phyloP scores from a whole-genome alignment of 176 grass and related monocot species.

The Zoysia pacifica region DNA sequence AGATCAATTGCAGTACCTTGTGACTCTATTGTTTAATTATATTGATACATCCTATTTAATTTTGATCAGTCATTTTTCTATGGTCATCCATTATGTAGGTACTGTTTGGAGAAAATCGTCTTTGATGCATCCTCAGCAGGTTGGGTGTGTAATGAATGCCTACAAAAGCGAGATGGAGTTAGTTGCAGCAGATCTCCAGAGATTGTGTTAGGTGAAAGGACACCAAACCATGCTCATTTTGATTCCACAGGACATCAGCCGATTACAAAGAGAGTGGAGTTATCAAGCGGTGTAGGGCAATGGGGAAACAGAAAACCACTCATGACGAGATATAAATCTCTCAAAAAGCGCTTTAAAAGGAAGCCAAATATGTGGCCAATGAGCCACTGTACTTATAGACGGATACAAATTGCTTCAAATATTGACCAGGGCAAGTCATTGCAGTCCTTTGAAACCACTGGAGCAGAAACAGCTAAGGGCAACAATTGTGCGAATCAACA shows the following conservation, averaged over 20 bases:
- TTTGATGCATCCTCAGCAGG: conserved; percentile 26
- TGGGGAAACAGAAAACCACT: conserved; percentile 7
- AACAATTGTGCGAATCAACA: conserved; percentile 13
- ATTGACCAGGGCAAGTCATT: conserved; percentile 14
- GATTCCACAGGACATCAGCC: conserved; percentile 20
- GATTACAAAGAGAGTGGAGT: conserved; percentile 13
- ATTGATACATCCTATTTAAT: not conserved
- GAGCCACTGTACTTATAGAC: not conserved
- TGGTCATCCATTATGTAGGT: conserved; percentile 36
- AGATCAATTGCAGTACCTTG: not conserved
- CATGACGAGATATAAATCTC: conserved; percentile 10
- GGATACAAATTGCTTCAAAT: conserved; percentile 5
- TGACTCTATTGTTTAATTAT: not conserved
- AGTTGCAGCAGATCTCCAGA: conserved; percentile 16
- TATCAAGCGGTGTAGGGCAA: conserved; percentile 2
- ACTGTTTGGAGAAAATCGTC: conserved; percentile 41
- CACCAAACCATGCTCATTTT: not conserved
- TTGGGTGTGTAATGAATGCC: conserved; percentile 46
- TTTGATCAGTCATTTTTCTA: conserved; percentile 13
- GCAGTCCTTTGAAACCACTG: conserved; percentile 19
- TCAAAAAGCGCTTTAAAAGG: not conserved
- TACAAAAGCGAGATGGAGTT: conserved; percentile 8
- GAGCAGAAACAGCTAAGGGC: conserved; percentile 18
- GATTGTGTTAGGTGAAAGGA: conserved; percentile 15
- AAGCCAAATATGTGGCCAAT: conserved; percentile 8